phyloP scores from a whole-genome alignment of 768 basidiomycete genomes.

The Trametes maxima region DNA sequence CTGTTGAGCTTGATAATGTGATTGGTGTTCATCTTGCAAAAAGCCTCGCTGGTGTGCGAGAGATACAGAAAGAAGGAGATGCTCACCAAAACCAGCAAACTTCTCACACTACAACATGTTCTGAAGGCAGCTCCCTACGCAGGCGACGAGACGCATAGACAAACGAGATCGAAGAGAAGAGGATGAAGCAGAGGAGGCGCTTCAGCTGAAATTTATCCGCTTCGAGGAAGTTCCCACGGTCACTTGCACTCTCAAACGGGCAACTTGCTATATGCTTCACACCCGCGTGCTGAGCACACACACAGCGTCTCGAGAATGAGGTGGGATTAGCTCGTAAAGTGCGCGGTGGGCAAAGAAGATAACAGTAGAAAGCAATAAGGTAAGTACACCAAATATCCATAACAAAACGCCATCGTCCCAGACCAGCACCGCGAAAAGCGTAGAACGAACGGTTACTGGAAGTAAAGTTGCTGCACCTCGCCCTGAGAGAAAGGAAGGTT shows the following conservation, averaged over 20 bases:
- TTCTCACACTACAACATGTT: background rate
- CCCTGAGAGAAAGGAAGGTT: constrained; percentile 77
- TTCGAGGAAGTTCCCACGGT: background rate
- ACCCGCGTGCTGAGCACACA: background rate
- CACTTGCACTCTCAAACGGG: background rate
- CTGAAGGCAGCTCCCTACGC: background rate
- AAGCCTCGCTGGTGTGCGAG: background rate
- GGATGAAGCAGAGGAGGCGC: background rate
- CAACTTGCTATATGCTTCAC: background rate
- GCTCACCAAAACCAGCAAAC: background rate
- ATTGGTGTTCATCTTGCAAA: constrained; percentile 23
- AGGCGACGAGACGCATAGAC: background rate
- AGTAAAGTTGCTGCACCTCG: constrained; percentile 73
- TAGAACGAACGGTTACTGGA: constrained; percentile 46
- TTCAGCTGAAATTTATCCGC: constrained; percentile 2
- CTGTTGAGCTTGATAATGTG: constrained; percentile 31
- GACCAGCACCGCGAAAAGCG: background rate
- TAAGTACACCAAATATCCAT: constrained; percentile 11
- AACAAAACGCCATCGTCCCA: constrained; percentile 26
- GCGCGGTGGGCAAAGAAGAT: background rate
- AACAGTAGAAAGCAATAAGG: constrained; percentile 8
- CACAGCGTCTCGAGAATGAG: background rate
- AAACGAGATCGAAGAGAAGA: background rate
- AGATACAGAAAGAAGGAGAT: background rate
- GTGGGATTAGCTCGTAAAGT: background rate